These are phyloP conservation scores for Trebouxia gelatinosa DNA, from an alignment of 163 green algal species.

Conservation along the genomic window DNA sequence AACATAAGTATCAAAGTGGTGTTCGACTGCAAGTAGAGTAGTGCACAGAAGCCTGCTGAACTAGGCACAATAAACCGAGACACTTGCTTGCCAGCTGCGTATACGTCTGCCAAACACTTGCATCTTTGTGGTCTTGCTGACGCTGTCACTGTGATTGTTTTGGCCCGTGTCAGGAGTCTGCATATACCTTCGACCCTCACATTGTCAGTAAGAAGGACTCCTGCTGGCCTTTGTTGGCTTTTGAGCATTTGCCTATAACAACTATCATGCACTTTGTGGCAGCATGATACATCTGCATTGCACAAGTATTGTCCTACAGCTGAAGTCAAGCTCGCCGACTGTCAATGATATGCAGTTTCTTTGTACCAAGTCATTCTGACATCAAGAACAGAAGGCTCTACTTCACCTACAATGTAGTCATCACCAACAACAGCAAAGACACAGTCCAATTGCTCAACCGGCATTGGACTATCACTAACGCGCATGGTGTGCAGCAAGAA, in stretches of 20 bases:
- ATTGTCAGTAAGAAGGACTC: not conserved
- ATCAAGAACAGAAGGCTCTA: not conserved
- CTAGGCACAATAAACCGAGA: too few species aligned
- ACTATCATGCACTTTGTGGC: not conserved
- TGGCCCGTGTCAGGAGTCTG: not conserved
- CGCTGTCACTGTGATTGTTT: too few species aligned
- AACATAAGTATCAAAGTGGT: not conserved
- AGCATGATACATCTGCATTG: not conserved
- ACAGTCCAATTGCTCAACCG: slow-evolving; percentile 9
- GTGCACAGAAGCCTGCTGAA: not conserved
- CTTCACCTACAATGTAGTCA: slow-evolving; percentile 9
- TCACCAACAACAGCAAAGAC: slow-evolving; percentile 17
- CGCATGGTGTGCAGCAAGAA: too few species aligned
- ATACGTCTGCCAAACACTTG: too few species aligned
- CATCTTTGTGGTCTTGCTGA: too few species aligned
- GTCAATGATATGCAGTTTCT: slow-evolving; percentile 18
- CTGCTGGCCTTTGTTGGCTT: not conserved
- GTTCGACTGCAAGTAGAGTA: not conserved
- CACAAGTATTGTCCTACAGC: not conserved
- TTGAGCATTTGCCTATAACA: not conserved
- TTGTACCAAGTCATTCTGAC: slow-evolving; percentile 11
- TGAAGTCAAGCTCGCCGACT: not conserved
- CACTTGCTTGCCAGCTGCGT: too few species aligned
- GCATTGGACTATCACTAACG: slow-evolving; percentile 19
- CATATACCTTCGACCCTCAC: not conserved